Percentiles rank a stretch among this genome's conserved stretches.
phyloP scores from a whole-genome alignment of 78 protist species.

The slime mould (Dictyostelium discoideum) region DNA sequence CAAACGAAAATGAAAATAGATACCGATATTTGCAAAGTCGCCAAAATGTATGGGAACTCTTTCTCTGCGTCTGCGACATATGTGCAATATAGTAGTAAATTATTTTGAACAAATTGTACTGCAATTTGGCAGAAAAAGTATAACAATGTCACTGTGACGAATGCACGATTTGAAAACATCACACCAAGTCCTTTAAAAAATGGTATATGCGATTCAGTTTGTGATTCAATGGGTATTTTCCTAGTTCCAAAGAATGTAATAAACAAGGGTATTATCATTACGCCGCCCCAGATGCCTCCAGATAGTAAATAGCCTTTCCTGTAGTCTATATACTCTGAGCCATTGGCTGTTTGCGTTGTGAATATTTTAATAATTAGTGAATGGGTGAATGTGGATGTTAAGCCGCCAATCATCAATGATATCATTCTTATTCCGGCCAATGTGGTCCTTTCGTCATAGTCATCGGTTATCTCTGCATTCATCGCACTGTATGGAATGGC shows the following conservation, averaged over 20 bases:
- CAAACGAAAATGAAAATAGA: constrained; percentile 42
- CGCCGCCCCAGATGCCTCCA: constrained; percentile 68
- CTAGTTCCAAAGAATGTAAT: constrained; percentile 65
- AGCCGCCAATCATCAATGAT: constrained; percentile 70
- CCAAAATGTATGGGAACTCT: constrained; percentile 66
- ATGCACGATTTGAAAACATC: constrained; percentile 71
- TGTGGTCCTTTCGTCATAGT: constrained; percentile 70
- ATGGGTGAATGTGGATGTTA: constrained; percentile 54
- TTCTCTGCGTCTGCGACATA: constrained; percentile 65
- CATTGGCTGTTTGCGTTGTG: neutral
- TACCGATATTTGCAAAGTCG: constrained; percentile 35
- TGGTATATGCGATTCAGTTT: constrained; percentile 54
- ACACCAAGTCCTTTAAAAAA: constrained; percentile 62
- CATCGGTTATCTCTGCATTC: constrained; percentile 80
- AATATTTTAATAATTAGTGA: constrained; percentile 36
- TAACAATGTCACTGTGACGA: constrained; percentile 36
- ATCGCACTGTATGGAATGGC: constrained; percentile 77
- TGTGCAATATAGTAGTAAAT: constrained; percentile 60
- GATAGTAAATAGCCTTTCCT: constrained; percentile 63
- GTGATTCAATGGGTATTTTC: constrained; percentile 27
- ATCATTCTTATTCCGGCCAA: constrained; percentile 72
- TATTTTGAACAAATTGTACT: constrained; percentile 80
- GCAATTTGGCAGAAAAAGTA: constrained; percentile 76
- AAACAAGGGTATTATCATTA: constrained; percentile 32
- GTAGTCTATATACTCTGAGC: constrained; percentile 9